Conservation (phyloP, 2,329 filamentous ascomycete genomes). For the Curvularia spicifera region DNA sequence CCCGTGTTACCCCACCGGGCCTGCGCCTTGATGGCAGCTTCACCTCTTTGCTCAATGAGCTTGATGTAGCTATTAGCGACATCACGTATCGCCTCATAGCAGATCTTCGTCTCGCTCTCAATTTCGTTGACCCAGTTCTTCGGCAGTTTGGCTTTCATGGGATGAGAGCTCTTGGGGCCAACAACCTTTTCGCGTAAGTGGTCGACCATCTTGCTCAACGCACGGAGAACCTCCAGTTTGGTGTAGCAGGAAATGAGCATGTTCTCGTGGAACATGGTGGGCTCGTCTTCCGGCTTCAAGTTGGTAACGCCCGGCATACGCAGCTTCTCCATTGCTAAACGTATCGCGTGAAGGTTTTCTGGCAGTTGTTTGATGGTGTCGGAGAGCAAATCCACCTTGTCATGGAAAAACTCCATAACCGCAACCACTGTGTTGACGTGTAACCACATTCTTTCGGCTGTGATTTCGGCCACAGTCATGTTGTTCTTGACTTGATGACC, state of each 20-base stretch:
- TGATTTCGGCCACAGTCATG: conserved; percentile 9
- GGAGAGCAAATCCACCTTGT: background rate
- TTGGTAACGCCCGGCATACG: conserved; percentile 11
- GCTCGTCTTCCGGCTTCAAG: conserved; percentile 21
- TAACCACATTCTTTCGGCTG: conserved; percentile 1
- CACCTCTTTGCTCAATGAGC: conserved; percentile 29
- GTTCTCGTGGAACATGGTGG: conserved; percentile 32
- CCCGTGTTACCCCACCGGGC: conserved; percentile 35
- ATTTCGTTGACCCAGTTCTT: conserved; percentile 25
- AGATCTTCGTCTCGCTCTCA: conserved; percentile 16
- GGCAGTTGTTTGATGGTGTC: conserved; percentile 2
- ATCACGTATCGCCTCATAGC: conserved; percentile 24
- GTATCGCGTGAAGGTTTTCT: conserved; percentile 12
- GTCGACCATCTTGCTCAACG: conserved; percentile 21
- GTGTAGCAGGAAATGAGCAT: conserved; percentile 34
- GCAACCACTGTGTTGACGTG: conserved; percentile 2
- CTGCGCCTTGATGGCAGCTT: conserved; percentile 30
- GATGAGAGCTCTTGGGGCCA: conserved; percentile 26
- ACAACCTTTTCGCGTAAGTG: conserved; percentile 24
- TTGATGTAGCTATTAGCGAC: conserved; percentile 28
- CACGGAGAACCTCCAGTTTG: conserved; percentile 32
- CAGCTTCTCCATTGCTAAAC: conserved; percentile 22
- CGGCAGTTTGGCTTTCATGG: conserved; percentile 23
- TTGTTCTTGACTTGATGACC: background rate
- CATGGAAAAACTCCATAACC: background rate